These are phyloP conservation scores for Pichia sp. DNA, from an alignment of 1,139 yeast genomes.

Conservation along the genomic window DNA sequence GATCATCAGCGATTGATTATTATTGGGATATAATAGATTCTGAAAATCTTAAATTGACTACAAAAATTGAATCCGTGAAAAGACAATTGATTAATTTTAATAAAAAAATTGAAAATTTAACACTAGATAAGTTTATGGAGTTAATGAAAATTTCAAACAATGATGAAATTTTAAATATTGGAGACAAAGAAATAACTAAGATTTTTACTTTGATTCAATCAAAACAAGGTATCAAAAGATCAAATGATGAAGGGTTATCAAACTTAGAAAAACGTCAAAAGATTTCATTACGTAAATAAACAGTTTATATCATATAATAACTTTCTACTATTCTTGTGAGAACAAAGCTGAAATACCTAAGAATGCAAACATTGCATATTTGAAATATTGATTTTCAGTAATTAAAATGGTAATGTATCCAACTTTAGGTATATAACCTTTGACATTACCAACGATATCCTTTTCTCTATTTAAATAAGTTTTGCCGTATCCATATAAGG, in stretches of 20 bases:
- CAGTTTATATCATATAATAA: neutral
- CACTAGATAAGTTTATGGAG: constrained; percentile 13
- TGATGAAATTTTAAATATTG: constrained; percentile 11
- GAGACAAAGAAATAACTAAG: constrained; percentile 23
- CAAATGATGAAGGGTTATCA: constrained; percentile 17
- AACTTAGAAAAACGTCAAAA: constrained; percentile 12
- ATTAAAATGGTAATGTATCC: constrained; percentile 90
- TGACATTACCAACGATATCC: constrained; percentile 86
- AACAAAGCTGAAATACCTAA: constrained; percentile 55
- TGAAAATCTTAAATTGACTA: constrained; percentile 47
- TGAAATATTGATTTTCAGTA: constrained; percentile 80
- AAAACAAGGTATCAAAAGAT: constrained; percentile 18
- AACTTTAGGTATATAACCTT: constrained; percentile 82
- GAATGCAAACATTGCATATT: constrained; percentile 61
- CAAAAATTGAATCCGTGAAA: constrained; percentile 54
- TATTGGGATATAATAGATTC: constrained; percentile 73
- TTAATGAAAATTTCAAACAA: constrained; percentile 24
- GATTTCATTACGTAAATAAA: constrained; percentile 8
- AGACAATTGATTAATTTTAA: constrained; percentile 39
- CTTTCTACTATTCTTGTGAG: constrained; percentile 35
- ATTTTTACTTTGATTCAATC: constrained; percentile 1
- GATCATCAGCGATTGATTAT: constrained; percentile 73
- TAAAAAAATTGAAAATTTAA: constrained; percentile 4
- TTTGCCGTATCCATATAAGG: constrained; percentile 73
- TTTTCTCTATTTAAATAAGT: constrained; percentile 65